Conservation (phyloP, 805 yeast species). For the Wickerhamomyces alni region DNA sequence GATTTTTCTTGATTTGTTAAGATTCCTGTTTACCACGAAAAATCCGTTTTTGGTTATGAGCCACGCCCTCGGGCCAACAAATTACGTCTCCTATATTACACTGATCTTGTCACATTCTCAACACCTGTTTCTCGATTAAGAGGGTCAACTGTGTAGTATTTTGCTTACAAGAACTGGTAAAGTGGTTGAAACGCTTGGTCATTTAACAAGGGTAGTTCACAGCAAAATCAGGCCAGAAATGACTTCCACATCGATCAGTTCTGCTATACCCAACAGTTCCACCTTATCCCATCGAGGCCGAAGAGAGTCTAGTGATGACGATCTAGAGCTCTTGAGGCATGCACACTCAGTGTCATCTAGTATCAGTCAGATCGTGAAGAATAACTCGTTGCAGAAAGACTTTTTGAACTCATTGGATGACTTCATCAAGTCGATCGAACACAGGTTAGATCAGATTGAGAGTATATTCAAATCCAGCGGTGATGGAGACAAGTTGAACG, state of each 20-base stretch:
- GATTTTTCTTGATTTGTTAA: no score
- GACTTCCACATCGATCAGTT: not conserved
- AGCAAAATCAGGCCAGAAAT: no score
- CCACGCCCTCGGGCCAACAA: no score
- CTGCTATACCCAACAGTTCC: not conserved
- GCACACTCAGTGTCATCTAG: slow-evolving; percentile 22
- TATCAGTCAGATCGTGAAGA: slow-evolving; percentile 18
- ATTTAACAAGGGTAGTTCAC: no score
- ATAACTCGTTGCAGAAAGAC: slow-evolving; percentile 19
- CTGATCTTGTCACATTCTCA: no score
- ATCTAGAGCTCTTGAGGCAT: slow-evolving; percentile 14
- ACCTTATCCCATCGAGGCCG: slow-evolving; percentile 1
- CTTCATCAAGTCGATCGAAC: slow-evolving; percentile 22
- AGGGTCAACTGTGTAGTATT: no score
- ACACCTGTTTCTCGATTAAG: no score
- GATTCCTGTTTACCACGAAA: no score
- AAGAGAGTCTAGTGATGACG: slow-evolving; percentile 15
- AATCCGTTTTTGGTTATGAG: not conserved
- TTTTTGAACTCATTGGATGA: slow-evolving; percentile 17
- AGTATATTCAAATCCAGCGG: slow-evolving; percentile 11
- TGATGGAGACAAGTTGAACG: slow-evolving; percentile 1
- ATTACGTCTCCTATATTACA: no score
- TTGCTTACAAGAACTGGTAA: no score
- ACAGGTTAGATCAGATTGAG: slow-evolving; percentile 20
- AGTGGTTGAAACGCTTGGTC: no score